A percentile compares a stretch with the other conserved stretches of the same genome.
phyloP scores from a whole-genome alignment of 1,284 basidiomycete genomes.

The Dichomitus squalens region DNA sequence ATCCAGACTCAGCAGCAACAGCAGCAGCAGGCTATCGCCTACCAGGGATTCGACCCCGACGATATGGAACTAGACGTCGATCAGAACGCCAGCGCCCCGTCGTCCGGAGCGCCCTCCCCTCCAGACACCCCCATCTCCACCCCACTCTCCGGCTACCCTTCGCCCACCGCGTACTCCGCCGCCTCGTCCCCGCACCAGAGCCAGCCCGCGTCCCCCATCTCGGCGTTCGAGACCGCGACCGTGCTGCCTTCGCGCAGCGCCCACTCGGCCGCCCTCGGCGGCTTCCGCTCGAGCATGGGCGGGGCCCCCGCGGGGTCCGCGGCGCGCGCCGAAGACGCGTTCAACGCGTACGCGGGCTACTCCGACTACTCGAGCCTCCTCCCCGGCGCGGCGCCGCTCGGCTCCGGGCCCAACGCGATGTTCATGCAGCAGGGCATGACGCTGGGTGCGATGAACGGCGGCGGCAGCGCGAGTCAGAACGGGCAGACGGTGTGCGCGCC shows the following conservation, averaged over 20 bases:
- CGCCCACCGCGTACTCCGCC: slow-evolving; percentile 37
- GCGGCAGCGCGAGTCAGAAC: slow-evolving; percentile 27
- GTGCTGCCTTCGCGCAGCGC: slow-evolving; percentile 42
- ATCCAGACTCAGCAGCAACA: slow-evolving; percentile 11
- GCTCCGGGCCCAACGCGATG: slow-evolving; percentile 27
- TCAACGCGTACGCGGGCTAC: slow-evolving; percentile 52
- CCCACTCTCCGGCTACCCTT: slow-evolving; percentile 48
- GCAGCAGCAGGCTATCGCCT: slow-evolving; percentile 8
- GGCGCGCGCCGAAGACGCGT: slow-evolving; percentile 33
- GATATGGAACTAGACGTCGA: slow-evolving; percentile 80
- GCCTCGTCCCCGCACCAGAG: slow-evolving; percentile 42
- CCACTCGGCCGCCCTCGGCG: slow-evolving; percentile 24
- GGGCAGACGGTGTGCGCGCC: slow-evolving; percentile 50
- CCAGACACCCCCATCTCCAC: slow-evolving; percentile 41
- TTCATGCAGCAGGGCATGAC: slow-evolving; percentile 31
- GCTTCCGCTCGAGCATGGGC: slow-evolving; percentile 26
- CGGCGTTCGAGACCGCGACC: slow-evolving; percentile 50
- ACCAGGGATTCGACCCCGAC: slow-evolving; percentile 61
- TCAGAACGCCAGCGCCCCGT: slow-evolving; percentile 38
- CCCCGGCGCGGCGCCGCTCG: slow-evolving; percentile 52
- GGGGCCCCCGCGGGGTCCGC: slow-evolving; percentile 11
- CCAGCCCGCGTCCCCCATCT: slow-evolving; percentile 38
- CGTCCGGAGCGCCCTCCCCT: slow-evolving; percentile 39
- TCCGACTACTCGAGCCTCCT: slow-evolving; percentile 65
- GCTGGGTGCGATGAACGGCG: slow-evolving; percentile 31